Evolutionary conservation across 2,329 filamentous ascomycete genomes (phyloP).

Genomic region (Exophiala alcalophila): DNA sequence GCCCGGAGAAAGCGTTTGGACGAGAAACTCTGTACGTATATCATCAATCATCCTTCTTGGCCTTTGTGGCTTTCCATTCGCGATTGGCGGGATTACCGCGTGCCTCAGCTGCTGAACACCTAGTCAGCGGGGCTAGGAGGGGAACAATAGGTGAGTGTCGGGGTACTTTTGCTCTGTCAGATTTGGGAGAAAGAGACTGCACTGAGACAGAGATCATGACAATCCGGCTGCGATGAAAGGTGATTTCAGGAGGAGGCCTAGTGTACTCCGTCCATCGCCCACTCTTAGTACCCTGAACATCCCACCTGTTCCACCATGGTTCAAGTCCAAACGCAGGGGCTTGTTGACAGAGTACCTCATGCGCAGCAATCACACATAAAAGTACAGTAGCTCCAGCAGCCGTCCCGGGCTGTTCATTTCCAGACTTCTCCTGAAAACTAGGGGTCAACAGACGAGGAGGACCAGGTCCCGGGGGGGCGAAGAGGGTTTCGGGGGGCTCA

Average conservation of each 20-base stretch:
- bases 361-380: slow-evolving; percentile 10
- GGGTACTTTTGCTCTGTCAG: background rate
- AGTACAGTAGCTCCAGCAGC: slow-evolving; percentile 8
- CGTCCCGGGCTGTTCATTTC: background rate
- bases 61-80: background rate
- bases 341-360: slow-evolving; percentile 7
- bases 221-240: no score
- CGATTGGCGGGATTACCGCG: slow-evolving; percentile 14
- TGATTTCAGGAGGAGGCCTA: no score
- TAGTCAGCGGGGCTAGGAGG: slow-evolving; percentile 1
- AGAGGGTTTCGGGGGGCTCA: no score
- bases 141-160: background rate
- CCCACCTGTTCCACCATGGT: no score
- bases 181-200: no score
- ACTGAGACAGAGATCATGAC: no score
- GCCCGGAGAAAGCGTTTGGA: background rate
- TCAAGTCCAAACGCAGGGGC: slow-evolving; percentile 16
- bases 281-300: no score
- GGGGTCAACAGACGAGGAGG: no score
- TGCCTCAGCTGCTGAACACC: slow-evolving; percentile 2
- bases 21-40: no score
- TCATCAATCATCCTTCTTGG: no score
- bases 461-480: no score
- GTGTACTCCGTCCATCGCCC: no score
- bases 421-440: slow-evolving; percentile 4